Conservation (phyloP, 352 stramenopile species). For the Phytopythium helicoides region DNA sequence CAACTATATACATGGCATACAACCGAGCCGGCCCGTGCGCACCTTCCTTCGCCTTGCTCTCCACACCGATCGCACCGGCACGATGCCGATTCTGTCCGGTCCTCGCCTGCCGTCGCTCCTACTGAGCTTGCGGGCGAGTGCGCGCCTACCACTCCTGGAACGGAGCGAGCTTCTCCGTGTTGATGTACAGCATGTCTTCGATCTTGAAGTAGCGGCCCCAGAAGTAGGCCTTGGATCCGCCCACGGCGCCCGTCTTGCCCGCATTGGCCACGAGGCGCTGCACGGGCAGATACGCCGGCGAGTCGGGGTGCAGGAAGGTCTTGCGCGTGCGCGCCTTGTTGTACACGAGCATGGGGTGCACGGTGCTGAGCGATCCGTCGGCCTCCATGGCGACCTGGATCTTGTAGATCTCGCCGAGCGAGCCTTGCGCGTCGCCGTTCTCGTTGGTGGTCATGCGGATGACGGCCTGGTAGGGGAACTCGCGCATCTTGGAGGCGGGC, state of each 20-base stretch:
- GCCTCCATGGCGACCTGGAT: conserved; percentile 81
- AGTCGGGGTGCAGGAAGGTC: conserved; percentile 85
- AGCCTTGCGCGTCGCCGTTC: conserved; percentile 63
- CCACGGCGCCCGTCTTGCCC: conserved; percentile 60
- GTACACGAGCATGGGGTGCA: conserved; percentile 87
- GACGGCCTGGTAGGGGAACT: conserved; percentile 83
- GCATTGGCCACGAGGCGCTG: conserved; percentile 53
- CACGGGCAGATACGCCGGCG: conserved; percentile 69
- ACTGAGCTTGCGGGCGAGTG: no score
- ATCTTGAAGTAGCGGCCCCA: conserved; percentile 84
- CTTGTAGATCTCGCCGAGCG: conserved; percentile 89
- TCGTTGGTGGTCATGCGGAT: conserved; percentile 83
- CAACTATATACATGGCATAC: conserved; percentile 3
- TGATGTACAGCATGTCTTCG: conserved; percentile 85
- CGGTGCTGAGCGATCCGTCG: conserved; percentile 57
- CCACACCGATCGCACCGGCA: not conserved
- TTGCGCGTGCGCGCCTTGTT: conserved; percentile 86
- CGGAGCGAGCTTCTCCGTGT: conserved; percentile 77
- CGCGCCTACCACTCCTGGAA: conserved; percentile 70
- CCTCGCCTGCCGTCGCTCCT: no score
- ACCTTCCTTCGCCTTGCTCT: no score
- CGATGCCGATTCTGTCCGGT: not conserved
- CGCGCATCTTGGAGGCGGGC: conserved; percentile 65
- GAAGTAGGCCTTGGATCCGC: conserved; percentile 84
- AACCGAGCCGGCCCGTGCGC: not conserved